Base-by-base conservation (phyloP, 352 stramenopile genomes). In the Aphanomyces astaci region DNA sequence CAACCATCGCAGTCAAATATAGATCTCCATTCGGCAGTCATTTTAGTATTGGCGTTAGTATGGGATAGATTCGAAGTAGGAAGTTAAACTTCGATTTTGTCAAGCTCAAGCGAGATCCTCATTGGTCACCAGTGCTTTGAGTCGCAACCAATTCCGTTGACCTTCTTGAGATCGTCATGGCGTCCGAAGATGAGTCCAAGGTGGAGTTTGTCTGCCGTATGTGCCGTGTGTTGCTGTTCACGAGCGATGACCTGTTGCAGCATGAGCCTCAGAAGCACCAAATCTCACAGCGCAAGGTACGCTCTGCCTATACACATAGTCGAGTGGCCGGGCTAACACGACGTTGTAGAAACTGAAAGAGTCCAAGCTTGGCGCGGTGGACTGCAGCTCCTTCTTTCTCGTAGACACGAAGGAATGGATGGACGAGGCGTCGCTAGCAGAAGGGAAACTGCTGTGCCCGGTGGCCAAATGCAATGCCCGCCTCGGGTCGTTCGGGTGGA, bases 371-470 rank as follows among this genome's bases (percentile, higher is more conserved):
- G 64, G 71, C 51, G 54, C 63, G 22, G 72, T 84, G 48, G 74
- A 72, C 13, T 92, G 84, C 39, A 87, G 80, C 27, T 90, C 84
- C n/a, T 87, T 75, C 52, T 90, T 92, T 31, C 60, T 92, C 39
- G 71, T 78, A n/a, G 80, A 90, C 19, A 79, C 76, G 56, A 69
- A 87, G 33, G 56, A 77, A 25, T 92, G 84, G 84, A 92, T 90
- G 84, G 82, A 92, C 67, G 75, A 87, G 43, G 72, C 73, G 1
- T 62, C 76, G 28, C 70, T 89, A 4, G 78, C 73, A 0, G 79
- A 92, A 60, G 82, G 82, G 22, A 92, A 92, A 62, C 81, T 92
- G 51, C 74, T 81, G 52, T 92, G 84, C 51, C 84, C 84, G 33
- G 84, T 77, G 13, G 54, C 54, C 27, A 92, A 89, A 66, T 92